Base-by-base conservation (phyloP, 2,329 filamentous ascomycete genomes). In the Cladorrhinum sp. region DNA sequence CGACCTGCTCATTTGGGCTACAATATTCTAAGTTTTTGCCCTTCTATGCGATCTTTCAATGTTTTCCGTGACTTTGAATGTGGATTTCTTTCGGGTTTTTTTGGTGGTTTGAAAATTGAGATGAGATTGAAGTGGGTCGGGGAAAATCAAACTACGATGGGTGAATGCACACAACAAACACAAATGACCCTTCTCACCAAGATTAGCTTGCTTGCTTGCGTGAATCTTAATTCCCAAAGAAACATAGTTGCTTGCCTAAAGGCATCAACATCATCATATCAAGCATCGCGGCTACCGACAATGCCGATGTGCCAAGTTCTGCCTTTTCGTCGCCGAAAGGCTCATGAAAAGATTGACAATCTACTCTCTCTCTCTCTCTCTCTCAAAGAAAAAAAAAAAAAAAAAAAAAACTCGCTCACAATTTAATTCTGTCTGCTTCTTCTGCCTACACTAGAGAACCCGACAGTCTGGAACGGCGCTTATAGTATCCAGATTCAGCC, bases 391-490 rank as follows among this genome's bases (percentile, higher is more conserved):
- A n/a, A n/a, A n/a, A n/a, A n/a, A n/a, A n/a, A n/a, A n/a, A n/a
- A n/a, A n/a, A n/a, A n/a, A n/a, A n/a, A 42, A 14, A 42, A 42
- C 36, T 42, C 36, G 10, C 36, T 42, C 36, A 14, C 16, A 14
- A 42, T 16, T 12, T n/a, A n/a, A n/a, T n/a, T n/a, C n/a, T n/a
- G n/a, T n/a, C 20, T 46, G 33, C 10, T 33, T 20, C 23, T 33
- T 14, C n/a, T n/a, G n/a, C 23, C 23, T 16, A 18, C 12, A 33
- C 36, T 56, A 56, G 20, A 48, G 54, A 36, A 56, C 54, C 54
- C 54, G 54, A 56, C 36, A 48, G 54, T n/a, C 39, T 28, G 54
- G 54, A 26, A 46, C 54, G 39, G 54, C 54, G 54, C 54, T 56
- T 58, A 33, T n/a, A 39, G 20, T n/a, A 52, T 54, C 54, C 55